Conservation (phyloP, 2,329 filamentous ascomycete species). For the Alternaria arbusti region DNA sequence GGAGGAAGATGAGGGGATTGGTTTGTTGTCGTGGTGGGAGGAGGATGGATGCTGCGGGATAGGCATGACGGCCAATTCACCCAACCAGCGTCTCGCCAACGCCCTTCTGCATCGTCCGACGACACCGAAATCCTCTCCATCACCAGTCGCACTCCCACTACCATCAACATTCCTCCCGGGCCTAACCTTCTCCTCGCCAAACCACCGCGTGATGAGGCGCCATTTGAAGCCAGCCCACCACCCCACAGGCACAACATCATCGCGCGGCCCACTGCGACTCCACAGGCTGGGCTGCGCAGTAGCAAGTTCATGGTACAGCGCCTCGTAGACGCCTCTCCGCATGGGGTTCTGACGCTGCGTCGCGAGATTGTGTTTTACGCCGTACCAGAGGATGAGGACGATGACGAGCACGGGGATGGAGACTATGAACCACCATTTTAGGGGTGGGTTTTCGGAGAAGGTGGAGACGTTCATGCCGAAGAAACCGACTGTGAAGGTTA, state of each 20-base stretch:
- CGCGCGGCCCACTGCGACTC: slow-evolving; percentile 55
- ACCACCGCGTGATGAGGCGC: slow-evolving; percentile 56
- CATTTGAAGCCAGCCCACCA: slow-evolving; percentile 54
- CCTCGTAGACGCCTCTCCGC: slow-evolving; percentile 58
- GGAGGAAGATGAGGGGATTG: no score
- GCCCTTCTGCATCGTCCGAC: slow-evolving; percentile 48
- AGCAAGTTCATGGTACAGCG: slow-evolving; percentile 57
- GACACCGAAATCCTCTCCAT: slow-evolving; percentile 49
- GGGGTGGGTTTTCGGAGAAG: slow-evolving; percentile 38
- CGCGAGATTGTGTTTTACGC: slow-evolving; percentile 55
- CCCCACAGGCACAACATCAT: slow-evolving; percentile 50
- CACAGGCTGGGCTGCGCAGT: slow-evolving; percentile 56
- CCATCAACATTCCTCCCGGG: slow-evolving; percentile 38
- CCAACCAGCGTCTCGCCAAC: slow-evolving; percentile 52
- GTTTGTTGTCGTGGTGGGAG: neutral
- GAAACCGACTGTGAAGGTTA: slow-evolving; percentile 58
- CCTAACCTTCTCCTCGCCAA: slow-evolving; percentile 51
- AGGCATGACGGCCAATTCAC: slow-evolving; percentile 38
- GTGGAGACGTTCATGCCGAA: slow-evolving; percentile 61
- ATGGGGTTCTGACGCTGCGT: slow-evolving; percentile 53
- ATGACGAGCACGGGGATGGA: slow-evolving; percentile 54
- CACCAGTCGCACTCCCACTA: neutral
- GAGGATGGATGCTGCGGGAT: neutral
- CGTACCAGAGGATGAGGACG: slow-evolving; percentile 56
- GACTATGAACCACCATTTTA: slow-evolving; percentile 54